phyloP scores from a whole-genome alignment of 352 stramenopile species.

The Phytophthora niederhauseri region DNA sequence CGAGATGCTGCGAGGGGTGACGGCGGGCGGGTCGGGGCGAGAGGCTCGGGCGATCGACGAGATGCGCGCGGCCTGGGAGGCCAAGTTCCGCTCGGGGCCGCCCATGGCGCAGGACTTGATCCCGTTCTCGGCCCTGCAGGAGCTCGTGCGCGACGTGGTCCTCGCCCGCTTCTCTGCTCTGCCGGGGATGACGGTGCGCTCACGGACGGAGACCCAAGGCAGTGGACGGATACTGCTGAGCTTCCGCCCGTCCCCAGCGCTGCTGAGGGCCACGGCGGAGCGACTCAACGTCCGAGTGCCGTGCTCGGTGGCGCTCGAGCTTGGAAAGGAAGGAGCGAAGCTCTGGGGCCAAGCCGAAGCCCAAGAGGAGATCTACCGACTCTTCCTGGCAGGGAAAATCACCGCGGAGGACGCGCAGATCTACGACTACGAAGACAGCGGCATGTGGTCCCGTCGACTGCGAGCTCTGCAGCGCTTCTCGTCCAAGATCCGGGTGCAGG shows the following conservation, averaged over 20 bases:
- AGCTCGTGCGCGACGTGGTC: conserved; percentile 73
- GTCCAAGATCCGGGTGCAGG: conserved; percentile 7
- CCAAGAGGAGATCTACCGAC: conserved; percentile 70
- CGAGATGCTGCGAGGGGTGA: conserved; percentile 56
- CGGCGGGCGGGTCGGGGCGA: conserved; percentile 43
- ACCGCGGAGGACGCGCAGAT: conserved; percentile 63
- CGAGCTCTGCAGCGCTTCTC: conserved; percentile 53
- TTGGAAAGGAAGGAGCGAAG: conserved; percentile 43
- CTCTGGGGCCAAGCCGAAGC: conserved; percentile 47
- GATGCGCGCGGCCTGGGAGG: conserved; percentile 58
- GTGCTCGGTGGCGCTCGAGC: conserved; percentile 56
- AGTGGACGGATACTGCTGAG: conserved; percentile 44
- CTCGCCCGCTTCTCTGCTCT: conserved; percentile 67
- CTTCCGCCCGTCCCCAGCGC: conserved; percentile 50
- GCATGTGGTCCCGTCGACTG: conserved; percentile 75
- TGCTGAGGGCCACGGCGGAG: conserved; percentile 59
- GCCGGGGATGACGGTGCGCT: conserved; percentile 35
- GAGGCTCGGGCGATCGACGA: conserved; percentile 56
- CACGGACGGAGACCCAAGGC: conserved; percentile 10
- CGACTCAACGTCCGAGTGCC: conserved; percentile 48
- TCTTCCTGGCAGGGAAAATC: conserved; percentile 75
- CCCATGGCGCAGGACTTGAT: conserved; percentile 59
- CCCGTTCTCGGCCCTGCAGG: conserved; percentile 54
- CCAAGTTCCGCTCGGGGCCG: conserved; percentile 66
- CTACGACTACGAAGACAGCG: conserved; percentile 58